Evolutionary conservation across 257 asterid species (phyloP), one percentile per base, ranked within the genome.

Genomic region (Verbena officinalis): DNA sequence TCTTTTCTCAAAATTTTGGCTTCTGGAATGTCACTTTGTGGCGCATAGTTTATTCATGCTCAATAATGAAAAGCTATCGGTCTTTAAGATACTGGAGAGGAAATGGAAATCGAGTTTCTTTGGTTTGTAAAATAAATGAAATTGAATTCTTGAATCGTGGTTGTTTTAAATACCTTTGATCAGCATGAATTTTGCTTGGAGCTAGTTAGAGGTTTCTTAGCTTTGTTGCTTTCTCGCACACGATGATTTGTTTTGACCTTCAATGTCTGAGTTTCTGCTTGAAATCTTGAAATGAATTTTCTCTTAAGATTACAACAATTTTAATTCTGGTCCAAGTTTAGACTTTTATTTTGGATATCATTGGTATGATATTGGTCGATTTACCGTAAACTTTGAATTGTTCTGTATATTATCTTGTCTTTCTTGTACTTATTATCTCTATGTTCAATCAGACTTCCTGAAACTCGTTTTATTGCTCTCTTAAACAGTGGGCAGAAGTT

Each of bases 401-500:
- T 58, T 55, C 43, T 21, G 46, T 17, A 38, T 42, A 33, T 59
- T 11, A 31, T 24, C 22, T 40, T 42, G 38, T 33, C 53, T 15
- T 44, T 63, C 58, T 59, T 45, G 54, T 48, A 21, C 14, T 43
- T 49, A 44, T 38, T 24, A 17, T 45, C 17, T 59, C 13, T 45
- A 27, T 3, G 52, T 58, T 27, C 40, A 24, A 48, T 22, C 57
- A 55, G 45, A 49, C 59, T 36, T 51, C 3, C 31, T 45, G 46
- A 52, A 39, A 23, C 17, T 34, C 30, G 59, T 61, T 55, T 60
- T 31, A n/a, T n/a, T 5, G 48, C n/a, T 65, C 22, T 71, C 20
- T 30, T 19, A n/a, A 17, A 16, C 70, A 62, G 71, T 9, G 53
- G 23, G 67, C 68, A 34, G 72, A 62, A 57, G 51, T n/a, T n/a